Percentiles rank a stretch among this genome's conserved stretches.
These are phyloP conservation scores for Camelina neglecta DNA, from an alignment of 345 rosid genomes.

Conservation along the genomic window DNA sequence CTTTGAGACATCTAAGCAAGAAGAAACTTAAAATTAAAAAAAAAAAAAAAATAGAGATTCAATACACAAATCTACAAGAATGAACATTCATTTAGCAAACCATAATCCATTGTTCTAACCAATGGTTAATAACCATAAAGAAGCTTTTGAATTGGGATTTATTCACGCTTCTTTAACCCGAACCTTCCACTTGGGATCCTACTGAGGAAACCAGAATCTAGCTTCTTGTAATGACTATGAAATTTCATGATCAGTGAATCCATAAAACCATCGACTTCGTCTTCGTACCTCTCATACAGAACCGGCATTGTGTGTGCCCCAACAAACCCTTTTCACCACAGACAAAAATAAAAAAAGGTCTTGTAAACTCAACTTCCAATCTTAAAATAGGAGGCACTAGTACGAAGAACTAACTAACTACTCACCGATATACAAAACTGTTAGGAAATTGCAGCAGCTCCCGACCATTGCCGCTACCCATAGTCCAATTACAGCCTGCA, in stretches of 20 bases:
- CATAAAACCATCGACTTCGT: slow-evolving; percentile 69
- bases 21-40: too few relatives aligned
- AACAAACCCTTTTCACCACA: slow-evolving; percentile 66
- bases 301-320: slow-evolving; percentile 94
- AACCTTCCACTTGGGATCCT: slow-evolving; percentile 76
- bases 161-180: slow-evolving; percentile 63
- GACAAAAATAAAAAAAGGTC: not conserved
- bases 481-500: slow-evolving; percentile 70
- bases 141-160: not conserved
- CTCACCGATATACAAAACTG: slow-evolving; percentile 91
- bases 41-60: not conserved
- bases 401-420: not conserved
- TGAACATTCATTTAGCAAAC: not conserved
- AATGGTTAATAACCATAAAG: too few relatives aligned
- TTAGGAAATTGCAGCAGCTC: slow-evolving; percentile 93
- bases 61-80: slow-evolving; percentile 26
- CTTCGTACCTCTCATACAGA: slow-evolving; percentile 82
- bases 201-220: slow-evolving; percentile 67
- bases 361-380: slow-evolving; percentile 7
- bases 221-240: slow-evolving; percentile 63
- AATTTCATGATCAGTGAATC: slow-evolving; percentile 59
- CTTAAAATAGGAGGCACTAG: not conserved
- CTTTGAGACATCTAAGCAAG: too few relatives aligned
- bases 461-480: slow-evolving; percentile 86
- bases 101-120: too few relatives aligned